phyloP scores from a whole-genome alignment of 2,329 filamentous ascomycete genomes.

The Hyphodiscus sp. region DNA sequence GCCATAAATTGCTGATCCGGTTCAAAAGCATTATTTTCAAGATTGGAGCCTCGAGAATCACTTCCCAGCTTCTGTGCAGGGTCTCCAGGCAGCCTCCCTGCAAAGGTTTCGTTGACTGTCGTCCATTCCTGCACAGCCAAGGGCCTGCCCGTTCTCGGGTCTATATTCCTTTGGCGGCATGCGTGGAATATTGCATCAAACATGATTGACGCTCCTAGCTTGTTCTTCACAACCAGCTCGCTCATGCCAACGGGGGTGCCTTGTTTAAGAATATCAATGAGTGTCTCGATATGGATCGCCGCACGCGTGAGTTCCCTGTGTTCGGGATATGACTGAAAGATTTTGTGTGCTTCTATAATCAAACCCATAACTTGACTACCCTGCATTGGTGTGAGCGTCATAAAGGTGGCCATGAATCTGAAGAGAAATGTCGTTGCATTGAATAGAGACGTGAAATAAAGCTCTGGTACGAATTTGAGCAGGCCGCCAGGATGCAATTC shows the following conservation, averaged over 20 bases:
- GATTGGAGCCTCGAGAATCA: not conserved
- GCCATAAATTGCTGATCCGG: not conserved
- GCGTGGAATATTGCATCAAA: conserved; percentile 7
- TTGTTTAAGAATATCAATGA: conserved; percentile 3
- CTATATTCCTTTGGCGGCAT: conserved; percentile 8
- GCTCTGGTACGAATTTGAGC: conserved; percentile 3
- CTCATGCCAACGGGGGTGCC: not conserved
- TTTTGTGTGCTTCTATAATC: conserved; percentile 3
- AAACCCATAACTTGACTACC: not conserved
- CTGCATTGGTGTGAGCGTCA: not conserved
- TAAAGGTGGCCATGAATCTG: conserved; percentile 4
- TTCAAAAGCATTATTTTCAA: too few relatives aligned
- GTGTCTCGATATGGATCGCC: conserved; percentile 2
- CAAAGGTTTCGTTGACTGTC: conserved; percentile 8
- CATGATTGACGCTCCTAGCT: conserved; percentile 6
- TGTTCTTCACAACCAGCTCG: conserved; percentile 3
- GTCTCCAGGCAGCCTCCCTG: conserved; percentile 4
- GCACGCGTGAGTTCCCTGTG: conserved; percentile 2
- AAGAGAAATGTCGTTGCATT: conserved; percentile 6
- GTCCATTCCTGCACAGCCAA: conserved; percentile 7
- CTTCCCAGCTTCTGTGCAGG: not conserved
- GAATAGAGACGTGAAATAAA: conserved; percentile 5
- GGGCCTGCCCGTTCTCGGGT: conserved; percentile 5
- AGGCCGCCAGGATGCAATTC: conserved; percentile 2
- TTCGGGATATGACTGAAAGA: conserved; percentile 5